A percentile compares a stretch with the other conserved stretches of the same genome.
Conservation (phyloP, 169 alveolate genomes). For the Plasmodium coatneyi region DNA sequence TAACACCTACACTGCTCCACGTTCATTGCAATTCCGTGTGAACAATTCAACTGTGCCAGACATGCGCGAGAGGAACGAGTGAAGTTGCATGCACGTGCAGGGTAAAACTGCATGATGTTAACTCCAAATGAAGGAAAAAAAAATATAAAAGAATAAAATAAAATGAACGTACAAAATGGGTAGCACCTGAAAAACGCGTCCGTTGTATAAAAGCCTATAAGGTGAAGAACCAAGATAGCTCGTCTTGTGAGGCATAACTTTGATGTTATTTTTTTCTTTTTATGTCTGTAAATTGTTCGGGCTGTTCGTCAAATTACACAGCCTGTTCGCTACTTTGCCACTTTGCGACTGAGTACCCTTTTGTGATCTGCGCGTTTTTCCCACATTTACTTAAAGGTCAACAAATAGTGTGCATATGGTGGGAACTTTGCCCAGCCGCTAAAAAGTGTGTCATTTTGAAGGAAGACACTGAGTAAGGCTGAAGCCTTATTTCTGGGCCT, state of each 20-base stretch:
- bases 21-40: neutral
- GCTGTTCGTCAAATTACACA: neutral
- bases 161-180: neutral
- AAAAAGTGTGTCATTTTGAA: neutral
- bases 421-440: neutral
- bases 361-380: neutral
- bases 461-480: neutral
- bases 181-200: neutral
- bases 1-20: neutral
- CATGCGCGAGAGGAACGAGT: neutral
- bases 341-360: neutral
- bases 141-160: neutral
- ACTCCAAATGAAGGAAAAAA: neutral
- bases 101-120: neutral
- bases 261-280: neutral
- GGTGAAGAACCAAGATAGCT: neutral
- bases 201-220: neutral
- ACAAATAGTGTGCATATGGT: neutral
- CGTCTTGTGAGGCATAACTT: neutral
- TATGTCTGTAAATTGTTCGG: neutral
- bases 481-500: neutral
- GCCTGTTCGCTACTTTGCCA: neutral
- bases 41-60: neutral
- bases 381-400: neutral
- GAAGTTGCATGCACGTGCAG: neutral